A percentile compares a stretch with the other conserved stretches of the same genome.
Conservation (phyloP, 768 basidiomycete genomes). For the Mrakia frigida region DNA sequence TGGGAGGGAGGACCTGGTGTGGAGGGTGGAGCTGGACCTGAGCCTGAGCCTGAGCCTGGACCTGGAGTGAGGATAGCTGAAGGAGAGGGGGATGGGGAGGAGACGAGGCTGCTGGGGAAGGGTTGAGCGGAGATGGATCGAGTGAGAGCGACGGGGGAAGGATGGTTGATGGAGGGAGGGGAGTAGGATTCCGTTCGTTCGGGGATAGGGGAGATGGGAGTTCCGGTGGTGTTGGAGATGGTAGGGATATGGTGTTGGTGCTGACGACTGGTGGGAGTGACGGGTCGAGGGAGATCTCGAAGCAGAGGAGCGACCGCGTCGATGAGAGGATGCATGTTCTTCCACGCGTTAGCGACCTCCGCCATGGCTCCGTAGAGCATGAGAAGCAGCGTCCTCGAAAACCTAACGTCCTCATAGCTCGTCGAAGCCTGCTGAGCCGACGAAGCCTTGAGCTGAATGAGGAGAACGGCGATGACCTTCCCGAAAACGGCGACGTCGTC, state of each 20-base stretch:
- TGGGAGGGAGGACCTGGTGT: constrained; percentile 22
- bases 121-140: constrained; percentile 48
- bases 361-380: constrained; percentile 84
- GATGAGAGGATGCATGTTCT: constrained; percentile 63
- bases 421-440: constrained; percentile 13
- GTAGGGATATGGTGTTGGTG: constrained; percentile 36
- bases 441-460: constrained; percentile 67
- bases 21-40: neutral
- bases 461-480: constrained; percentile 78
- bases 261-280: neutral
- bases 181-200: constrained; percentile 38
- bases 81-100: neutral
- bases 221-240: constrained; percentile 10
- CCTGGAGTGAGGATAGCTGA: neutral
- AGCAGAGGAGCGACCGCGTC: constrained; percentile 65
- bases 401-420: constrained; percentile 68
- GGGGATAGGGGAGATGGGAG: constrained; percentile 46
- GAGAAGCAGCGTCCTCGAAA: constrained; percentile 75
- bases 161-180: constrained; percentile 40
- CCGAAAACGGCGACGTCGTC: constrained; percentile 77
- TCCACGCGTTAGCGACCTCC: constrained; percentile 84
- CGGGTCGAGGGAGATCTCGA: neutral
- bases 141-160: constrained; percentile 36
- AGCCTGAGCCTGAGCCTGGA: neutral
- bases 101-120: neutral